phyloP scores from a whole-genome alignment of 495 filamentous ascomycete genomes.

The Lophiostoma macrostomum region DNA sequence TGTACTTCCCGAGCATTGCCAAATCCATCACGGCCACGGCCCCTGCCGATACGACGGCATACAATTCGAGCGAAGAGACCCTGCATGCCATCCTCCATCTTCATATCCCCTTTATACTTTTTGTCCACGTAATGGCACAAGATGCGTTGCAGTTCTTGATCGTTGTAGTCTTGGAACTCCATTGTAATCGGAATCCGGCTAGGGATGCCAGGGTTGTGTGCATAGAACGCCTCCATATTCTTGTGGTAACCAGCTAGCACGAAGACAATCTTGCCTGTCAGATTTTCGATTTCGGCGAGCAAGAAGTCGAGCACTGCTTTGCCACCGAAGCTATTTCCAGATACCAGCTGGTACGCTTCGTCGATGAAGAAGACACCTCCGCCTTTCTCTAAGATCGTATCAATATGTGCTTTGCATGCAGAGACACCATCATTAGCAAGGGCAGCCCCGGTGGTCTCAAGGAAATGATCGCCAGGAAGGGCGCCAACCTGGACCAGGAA shows the following conservation, averaged over 20 bases:
- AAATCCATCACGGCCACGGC: slow-evolving; percentile 65
- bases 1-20: slow-evolving; percentile 69
- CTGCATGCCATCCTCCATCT: slow-evolving; percentile 54
- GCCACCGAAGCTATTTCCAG: slow-evolving; percentile 48
- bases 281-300: slow-evolving; percentile 71
- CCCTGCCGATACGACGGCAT: slow-evolving; percentile 56
- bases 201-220: slow-evolving; percentile 70
- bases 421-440: slow-evolving; percentile 62
- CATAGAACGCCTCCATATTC: slow-evolving; percentile 77
- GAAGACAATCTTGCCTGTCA: slow-evolving; percentile 70
- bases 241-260: slow-evolving; percentile 74
- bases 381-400: slow-evolving; percentile 51
- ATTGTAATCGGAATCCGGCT: slow-evolving; percentile 68
- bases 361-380: slow-evolving; percentile 73
- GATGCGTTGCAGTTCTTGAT: slow-evolving; percentile 61
- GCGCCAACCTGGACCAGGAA: slow-evolving; percentile 62
- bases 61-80: slow-evolving; percentile 69
- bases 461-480: slow-evolving; percentile 47
- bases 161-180: slow-evolving; percentile 67
- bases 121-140: slow-evolving; percentile 48
- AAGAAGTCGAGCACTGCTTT: slow-evolving; percentile 68
- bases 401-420: slow-evolving; percentile 57
- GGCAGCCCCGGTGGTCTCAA: slow-evolving; percentile 67
- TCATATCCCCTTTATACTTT: slow-evolving; percentile 54
- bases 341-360: slow-evolving; percentile 69